Evolutionary conservation across 345 rosid genomes (phyloP).

Genomic region (Camelina laxa): DNA sequence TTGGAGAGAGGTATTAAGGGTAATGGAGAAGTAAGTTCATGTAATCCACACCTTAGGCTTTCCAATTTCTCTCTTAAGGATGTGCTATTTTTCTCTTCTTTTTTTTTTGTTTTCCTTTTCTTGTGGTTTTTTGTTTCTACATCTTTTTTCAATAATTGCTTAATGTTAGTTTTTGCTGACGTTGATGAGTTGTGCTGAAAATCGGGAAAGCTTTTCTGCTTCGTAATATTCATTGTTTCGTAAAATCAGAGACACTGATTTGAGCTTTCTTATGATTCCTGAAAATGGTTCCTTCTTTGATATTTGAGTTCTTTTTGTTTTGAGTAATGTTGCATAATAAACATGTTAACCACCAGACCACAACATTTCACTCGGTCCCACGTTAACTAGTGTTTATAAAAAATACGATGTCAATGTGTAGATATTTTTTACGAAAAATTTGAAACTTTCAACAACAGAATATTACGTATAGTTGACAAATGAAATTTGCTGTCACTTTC

Average conservation of each 20-base stretch:
- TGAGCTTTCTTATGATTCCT: slow-evolving; percentile 2
- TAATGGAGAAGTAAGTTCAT: slow-evolving; percentile 27
- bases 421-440: too few relatives aligned
- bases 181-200: slow-evolving; percentile 34
- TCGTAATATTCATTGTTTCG: slow-evolving; percentile 26
- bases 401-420: too few relatives aligned
- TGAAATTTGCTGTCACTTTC: too few relatives aligned
- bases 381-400: too few relatives aligned
- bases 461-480: too few relatives aligned
- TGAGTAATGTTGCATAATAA: too few relatives aligned
- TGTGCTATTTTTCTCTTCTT: not conserved
- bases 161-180: slow-evolving; percentile 28
- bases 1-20: slow-evolving; percentile 87
- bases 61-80: slow-evolving; percentile 9
- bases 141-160: slow-evolving; percentile 25
- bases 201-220: slow-evolving; percentile 25
- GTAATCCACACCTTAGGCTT: slow-evolving; percentile 23
- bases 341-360: too few relatives aligned
- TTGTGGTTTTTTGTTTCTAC: not conserved
- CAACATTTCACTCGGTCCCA: too few relatives aligned
- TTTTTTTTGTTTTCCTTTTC: not conserved
- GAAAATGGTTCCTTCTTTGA: too few relatives aligned
- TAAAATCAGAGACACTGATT: not conserved
- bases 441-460: too few relatives aligned
- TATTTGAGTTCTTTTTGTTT: not conserved